Evolutionary conservation across 2,329 filamentous ascomycete genomes (phyloP).

Genomic region (Pseudogymnoascus sp.): DNA sequence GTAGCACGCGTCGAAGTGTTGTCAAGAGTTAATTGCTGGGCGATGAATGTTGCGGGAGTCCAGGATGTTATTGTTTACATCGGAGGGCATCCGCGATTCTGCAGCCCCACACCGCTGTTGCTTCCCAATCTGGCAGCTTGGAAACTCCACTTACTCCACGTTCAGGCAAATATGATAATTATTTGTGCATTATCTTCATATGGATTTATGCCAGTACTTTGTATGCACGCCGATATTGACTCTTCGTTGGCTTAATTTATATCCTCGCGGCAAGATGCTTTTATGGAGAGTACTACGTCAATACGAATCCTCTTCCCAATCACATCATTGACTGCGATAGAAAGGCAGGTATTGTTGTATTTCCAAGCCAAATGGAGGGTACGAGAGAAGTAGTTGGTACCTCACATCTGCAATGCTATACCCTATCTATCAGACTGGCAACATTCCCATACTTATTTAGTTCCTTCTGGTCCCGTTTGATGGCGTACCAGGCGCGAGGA

Average conservation of each 20-base stretch:
- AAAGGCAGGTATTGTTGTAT: background rate
- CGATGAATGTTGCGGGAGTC: background rate
- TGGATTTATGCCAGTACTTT: background rate
- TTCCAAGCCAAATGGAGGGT: background rate
- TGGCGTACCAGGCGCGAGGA: slow-evolving; percentile 5
- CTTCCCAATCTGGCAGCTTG: slow-evolving; percentile 3
- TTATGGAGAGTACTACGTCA: background rate
- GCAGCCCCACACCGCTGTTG: slow-evolving; percentile 2
- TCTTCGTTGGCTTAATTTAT: background rate
- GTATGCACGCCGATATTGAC: background rate
- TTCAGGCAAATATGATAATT: background rate
- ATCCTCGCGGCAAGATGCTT: background rate
- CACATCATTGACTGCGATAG: background rate
- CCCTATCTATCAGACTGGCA: background rate
- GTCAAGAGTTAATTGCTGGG: background rate
- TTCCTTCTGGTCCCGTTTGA: background rate
- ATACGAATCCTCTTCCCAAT: background rate
- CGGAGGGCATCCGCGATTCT: slow-evolving; percentile 1
- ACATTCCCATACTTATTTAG: background rate
- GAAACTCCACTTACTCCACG: background rate
- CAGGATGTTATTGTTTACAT: slow-evolving; percentile 9
- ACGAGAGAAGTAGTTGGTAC: background rate
- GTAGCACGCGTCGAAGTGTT: background rate
- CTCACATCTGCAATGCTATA: too few relatives aligned
- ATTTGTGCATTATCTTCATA: background rate